These are phyloP conservation scores for Penicillium thymicola DNA, from an alignment of 2,329 filamentous ascomycete species.

Conservation along the genomic window DNA sequence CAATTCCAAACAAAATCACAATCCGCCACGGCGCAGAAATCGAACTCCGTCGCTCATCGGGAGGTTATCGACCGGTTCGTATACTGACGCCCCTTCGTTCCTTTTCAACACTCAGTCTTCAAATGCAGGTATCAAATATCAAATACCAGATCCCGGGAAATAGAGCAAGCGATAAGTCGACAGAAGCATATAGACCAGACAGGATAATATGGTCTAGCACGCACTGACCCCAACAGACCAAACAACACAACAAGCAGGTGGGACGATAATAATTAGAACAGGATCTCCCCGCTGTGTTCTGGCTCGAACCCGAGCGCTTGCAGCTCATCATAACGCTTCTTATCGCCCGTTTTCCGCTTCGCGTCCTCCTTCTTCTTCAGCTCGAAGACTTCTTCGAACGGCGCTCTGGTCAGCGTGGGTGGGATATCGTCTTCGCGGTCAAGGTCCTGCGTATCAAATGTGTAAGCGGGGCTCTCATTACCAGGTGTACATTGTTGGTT, in stretches of 20 bases:
- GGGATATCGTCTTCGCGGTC: conserved; percentile 91
- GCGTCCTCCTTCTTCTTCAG: conserved; percentile 69
- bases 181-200: not conserved
- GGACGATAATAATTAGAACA: conserved; percentile 52
- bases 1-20: conserved; percentile 2
- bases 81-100: not conserved
- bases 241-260: not conserved
- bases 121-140: not conserved
- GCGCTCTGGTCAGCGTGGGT: conserved; percentile 62
- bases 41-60: not conserved
- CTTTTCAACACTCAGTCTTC: not conserved
- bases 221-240: not conserved
- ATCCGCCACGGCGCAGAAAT: not conserved
- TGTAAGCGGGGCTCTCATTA: not conserved
- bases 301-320: conserved; percentile 81
- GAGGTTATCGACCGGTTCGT: not conserved
- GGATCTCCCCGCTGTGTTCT: conserved; percentile 72
- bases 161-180: not conserved
- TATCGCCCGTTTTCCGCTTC: conserved; percentile 69
- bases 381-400: conserved; percentile 66
- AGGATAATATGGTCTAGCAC: not conserved
- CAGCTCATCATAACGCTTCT: conserved; percentile 67
- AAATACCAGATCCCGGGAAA: not conserved
- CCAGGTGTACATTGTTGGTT: no score
- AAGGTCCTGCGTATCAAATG: conserved; percentile 59